Base-by-base conservation (phyloP, 192 early-diverging fungal species). In the Powellomyces hirtus region DNA sequence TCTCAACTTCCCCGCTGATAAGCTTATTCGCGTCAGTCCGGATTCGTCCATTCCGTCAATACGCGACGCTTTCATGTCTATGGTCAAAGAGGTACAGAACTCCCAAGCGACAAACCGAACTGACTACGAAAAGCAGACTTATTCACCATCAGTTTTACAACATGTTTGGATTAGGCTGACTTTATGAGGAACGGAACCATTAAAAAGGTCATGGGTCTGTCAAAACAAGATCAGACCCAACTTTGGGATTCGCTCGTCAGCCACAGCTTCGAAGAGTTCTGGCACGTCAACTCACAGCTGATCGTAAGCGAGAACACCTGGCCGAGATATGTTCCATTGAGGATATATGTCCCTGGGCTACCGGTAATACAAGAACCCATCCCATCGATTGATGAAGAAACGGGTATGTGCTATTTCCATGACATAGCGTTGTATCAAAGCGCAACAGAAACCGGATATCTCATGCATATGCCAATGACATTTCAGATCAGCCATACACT, bases 11-110 rank as follows among this genome's bases (percentile, higher is more conserved):
- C 93, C 93, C 1, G 74, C 61, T 1, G 82, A 85, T 50, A 86
- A 86, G 53, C 58, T 95, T 35, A 82, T 93, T 44, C 75, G 80
- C 13, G 24, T 64, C 8, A 33, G 50, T 3, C 51, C 68, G 27
- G 68, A 65, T n/a, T 84, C 86, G 13, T 73, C 78, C 6, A 70
- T 77, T 6, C 81, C 88, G 45, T 74, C 73, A 0, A 85, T 85
- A 56, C 84, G 84, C 34, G 90, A 92, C 63, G 90, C 89, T 72
- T 92, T 88, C 69, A 95, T 95, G 91, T 88, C 91, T 11, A 87
- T 89, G 85, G 81, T 92, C 67, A 95, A 95, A 75, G 93, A 95
- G 79, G 87, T 84, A 22, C n/a, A n/a, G n/a, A n/a, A n/a, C n/a
- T n/a, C n/a, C 70, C 53, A 42, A 4, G 27, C 16, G 6, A 40